Percentiles rank a stretch among this genome's conserved stretches.
Evolutionary conservation across 768 basidiomycete genomes (phyloP).

Genomic region (Dictyophora rubrovolvata): DNA sequence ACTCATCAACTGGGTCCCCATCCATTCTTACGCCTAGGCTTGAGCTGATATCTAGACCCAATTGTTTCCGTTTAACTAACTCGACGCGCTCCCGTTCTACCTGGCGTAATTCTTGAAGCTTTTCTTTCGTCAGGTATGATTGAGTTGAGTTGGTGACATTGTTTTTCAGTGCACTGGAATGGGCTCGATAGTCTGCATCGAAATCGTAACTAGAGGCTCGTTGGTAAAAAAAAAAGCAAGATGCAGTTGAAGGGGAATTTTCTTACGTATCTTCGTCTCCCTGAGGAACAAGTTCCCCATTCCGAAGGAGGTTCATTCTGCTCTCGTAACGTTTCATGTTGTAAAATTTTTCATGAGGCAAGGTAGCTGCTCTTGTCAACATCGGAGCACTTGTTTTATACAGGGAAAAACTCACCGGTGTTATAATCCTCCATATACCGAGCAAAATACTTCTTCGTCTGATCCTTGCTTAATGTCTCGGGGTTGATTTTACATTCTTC

Average conservation of each 20-base stretch:
- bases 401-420: constrained; percentile 39
- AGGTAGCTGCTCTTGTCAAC: constrained; percentile 47
- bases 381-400: background rate
- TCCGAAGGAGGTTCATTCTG: constrained; percentile 74
- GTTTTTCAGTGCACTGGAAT: constrained; percentile 62
- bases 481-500: constrained; percentile 90
- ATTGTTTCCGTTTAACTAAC: constrained; percentile 74
- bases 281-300: constrained; percentile 75
- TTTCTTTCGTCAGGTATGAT: constrained; percentile 66
- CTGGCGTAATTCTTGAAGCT: constrained; percentile 68
- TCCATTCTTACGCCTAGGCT: constrained; percentile 87
- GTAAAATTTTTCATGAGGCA: constrained; percentile 94
- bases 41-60: constrained; percentile 83
- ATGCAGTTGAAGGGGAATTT: background rate
- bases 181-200: constrained; percentile 73
- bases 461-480: constrained; percentile 78
- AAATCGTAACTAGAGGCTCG: constrained; percentile 50
- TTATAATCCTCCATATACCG: constrained; percentile 79
- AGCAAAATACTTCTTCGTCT: constrained; percentile 75
- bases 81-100: constrained; percentile 82
- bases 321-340: constrained; percentile 78
- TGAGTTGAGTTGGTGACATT: constrained; percentile 49
- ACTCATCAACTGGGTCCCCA: constrained; percentile 46
- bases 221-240: background rate
- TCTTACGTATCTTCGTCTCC: constrained; percentile 34